Base-by-base conservation (phyloP, 768 basidiomycete genomes). In the Boletus barrowsii region DNA sequence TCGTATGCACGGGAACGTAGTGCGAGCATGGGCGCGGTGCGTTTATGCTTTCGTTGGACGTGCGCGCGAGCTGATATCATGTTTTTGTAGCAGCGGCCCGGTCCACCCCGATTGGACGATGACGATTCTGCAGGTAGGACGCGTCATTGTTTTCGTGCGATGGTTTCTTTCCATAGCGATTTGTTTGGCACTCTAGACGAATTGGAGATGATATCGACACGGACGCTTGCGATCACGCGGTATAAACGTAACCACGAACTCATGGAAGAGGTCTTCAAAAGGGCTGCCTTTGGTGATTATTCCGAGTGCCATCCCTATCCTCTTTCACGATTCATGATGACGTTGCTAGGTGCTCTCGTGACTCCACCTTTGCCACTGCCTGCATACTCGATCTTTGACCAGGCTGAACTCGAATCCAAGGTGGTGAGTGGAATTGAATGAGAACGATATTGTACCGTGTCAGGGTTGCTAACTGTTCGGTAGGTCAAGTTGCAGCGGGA, bases 171-270 rank as follows among this genome's bases (percentile, higher is more conserved):
- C n/a, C n/a, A n/a, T n/a, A n/a, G n/a, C n/a, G 0, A 29, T 3
- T n/a, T 36, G 2, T 2, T 30, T 33, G 30, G 4, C 47, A 13
- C 6, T 3, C n/a, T 10, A 80, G 84, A 88, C 60, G 87, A 89
- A 56, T 71, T 77, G 22, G 89, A 91, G 54, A 74, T 78, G 55
- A 86, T 91, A 54, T 87, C 90, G 0, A 83, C 87, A 2, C 79
- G 87, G 41, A 81, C 87, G 3, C 75, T 91, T 15, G 87, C 90
- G 9, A 62, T 87, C 35, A 79, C 83, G 17, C 78, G 90, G 35
- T 93, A 90, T 64, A 81, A 78, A 59, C 83, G 89, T 7, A 93
- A 93, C 62, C 88, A 92, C 62, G 90, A 90, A 42, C 75, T 87
- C 55, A 93, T 93, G 89, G 86, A 86, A 63, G 87, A 87, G 41